phyloP scores from a whole-genome alignment of 345 rosid genomes.

The Gossypium australe region DNA sequence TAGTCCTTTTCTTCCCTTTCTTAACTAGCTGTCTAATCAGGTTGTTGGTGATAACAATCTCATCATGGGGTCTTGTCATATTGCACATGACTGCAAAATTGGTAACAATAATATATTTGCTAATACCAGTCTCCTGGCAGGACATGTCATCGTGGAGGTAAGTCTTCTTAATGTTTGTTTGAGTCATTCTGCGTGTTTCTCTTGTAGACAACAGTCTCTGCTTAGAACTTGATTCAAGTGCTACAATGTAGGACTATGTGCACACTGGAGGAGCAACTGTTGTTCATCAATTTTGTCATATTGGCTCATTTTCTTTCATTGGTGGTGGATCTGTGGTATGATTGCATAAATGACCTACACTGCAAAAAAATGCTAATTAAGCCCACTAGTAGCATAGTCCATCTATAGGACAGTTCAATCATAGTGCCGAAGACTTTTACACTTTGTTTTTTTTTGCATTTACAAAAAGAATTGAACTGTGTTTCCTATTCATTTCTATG shows the following conservation, averaged over 20 bases:
- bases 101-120: slow-evolving; percentile 86
- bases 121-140: slow-evolving; percentile 82
- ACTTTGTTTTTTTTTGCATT: background rate
- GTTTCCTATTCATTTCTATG: slow-evolving; percentile 3
- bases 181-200: background rate
- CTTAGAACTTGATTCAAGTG: slow-evolving; percentile 30
- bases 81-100: slow-evolving; percentile 92
- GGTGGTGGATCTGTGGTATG: slow-evolving; percentile 96
- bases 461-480: background rate
- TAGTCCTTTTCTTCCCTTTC: background rate
- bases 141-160: slow-evolving; percentile 87
- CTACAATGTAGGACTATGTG: slow-evolving; percentile 53
- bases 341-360: background rate
- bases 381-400: background rate
- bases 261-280: slow-evolving; percentile 83
- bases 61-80: slow-evolving; percentile 94
- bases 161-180: slow-evolving; percentile 20
- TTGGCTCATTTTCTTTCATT: slow-evolving; percentile 74
- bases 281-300: slow-evolving; percentile 83
- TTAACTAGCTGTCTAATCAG: slow-evolving; percentile 30
- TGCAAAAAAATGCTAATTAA: background rate
- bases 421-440: background rate
- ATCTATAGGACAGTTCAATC: background rate
- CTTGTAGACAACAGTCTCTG: background rate
- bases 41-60: slow-evolving; percentile 85